Evolutionary conservation across 306 rosid genomes (phyloP), one percentile per base, ranked within the genome.

Genomic region (Trichosanthes cucumerina): DNA sequence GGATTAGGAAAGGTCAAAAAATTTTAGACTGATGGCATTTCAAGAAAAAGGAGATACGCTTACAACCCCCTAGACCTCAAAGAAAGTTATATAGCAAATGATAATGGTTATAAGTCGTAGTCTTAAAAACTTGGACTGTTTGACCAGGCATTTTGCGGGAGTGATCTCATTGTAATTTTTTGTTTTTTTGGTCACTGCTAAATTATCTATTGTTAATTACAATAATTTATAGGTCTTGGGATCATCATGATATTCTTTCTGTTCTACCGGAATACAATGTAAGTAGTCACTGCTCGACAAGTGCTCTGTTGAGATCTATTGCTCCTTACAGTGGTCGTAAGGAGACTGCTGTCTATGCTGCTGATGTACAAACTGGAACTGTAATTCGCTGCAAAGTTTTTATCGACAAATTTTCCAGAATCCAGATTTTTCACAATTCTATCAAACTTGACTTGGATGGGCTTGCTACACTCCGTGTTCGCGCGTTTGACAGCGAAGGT

Each of bases 331-430:
- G 90, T 58, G 97, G 98, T 79, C 84, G 97, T 78, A 94, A 92
- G 87, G 98, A 94, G 90, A 94, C 98, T 24, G 96, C 98, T 46
- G 91, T 94, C 80, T 94, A 94, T 82, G 98, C 98, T 56, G 81
- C 95, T 1, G 97, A 94, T 78, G 83, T 90, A 41, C 80, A 76
- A 28, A 88, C 95, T 14, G 98, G 97, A 80, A 80, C 52, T 79
- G 90, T 92, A 63, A 86, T 89, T 73, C 96, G 98, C 24, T 90
- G 96, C 87, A 94, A 94, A 92, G 96, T 94, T 73, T 94, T 90
- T 81, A 90, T 94, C 50, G 98, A 94, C 84, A 89, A 86, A 33
- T 82, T 94, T 82, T 88, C 93, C 47, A 87, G 97, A 84, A 89
- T 92, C 72, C 95, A 89, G 87, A 94, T 94, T 72, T 94, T 92